Percentiles rank a stretch among this genome's conserved stretches.
Evolutionary conservation across 208 protist genomes (phyloP).

Genomic region (Trypanosoma melophagium): DNA sequence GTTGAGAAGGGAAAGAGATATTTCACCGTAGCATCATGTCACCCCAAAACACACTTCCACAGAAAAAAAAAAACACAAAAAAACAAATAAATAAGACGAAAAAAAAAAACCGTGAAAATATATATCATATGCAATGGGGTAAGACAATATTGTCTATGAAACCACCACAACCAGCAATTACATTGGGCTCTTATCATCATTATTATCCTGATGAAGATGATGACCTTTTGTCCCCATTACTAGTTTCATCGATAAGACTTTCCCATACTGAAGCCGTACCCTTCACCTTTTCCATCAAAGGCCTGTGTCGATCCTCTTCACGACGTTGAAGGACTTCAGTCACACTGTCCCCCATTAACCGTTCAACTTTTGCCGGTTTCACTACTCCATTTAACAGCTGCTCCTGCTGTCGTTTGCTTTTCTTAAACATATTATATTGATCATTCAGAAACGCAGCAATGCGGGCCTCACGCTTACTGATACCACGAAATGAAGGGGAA

Average conservation of each 20-base stretch:
- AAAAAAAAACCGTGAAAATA: too few species aligned
- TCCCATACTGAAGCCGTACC: constrained; percentile 38
- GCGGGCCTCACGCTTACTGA: constrained; percentile 79
- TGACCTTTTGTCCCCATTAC: neutral
- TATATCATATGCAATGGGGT: too few species aligned
- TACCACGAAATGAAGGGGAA: constrained; percentile 74
- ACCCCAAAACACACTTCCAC: too few species aligned
- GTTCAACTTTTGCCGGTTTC: constrained; percentile 40
- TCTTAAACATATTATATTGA: constrained; percentile 83
- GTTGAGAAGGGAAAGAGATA: too few species aligned
- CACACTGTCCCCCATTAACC: constrained; percentile 45
- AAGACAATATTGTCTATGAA: too few species aligned
- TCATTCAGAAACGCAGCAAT: constrained; percentile 86
- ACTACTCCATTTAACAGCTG: constrained; percentile 33
- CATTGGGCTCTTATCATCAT: neutral
- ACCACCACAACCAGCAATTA: neutral
- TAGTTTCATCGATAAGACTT: constrained; percentile 24
- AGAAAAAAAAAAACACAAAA: too few species aligned
- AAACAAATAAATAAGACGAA: too few species aligned
- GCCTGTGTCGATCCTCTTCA: constrained; percentile 41
- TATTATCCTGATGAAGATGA: neutral
- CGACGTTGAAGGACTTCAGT: constrained; percentile 29
- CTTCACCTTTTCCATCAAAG: constrained; percentile 42
- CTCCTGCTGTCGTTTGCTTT: constrained; percentile 66
- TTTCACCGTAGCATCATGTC: too few species aligned